Conservation (phyloP, 352 stramenopile genomes). For the Pythium aphanidermatum region DNA sequence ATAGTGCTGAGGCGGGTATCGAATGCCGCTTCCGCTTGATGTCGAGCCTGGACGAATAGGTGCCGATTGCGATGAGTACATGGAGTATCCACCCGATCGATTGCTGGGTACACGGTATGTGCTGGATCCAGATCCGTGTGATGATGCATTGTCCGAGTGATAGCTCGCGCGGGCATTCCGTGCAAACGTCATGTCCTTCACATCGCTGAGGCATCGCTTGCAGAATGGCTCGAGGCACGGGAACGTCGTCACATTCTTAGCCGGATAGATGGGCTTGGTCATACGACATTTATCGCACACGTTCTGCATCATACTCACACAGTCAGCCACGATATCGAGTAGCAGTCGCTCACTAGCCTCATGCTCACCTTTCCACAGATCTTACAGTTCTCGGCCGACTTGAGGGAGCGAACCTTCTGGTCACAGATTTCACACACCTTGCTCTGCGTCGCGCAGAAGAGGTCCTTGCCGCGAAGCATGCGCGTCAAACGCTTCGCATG, state of each 20-base stretch:
- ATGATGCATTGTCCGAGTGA: conserved; percentile 16
- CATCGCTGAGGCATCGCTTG: conserved; percentile 19
- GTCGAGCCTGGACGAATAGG: background rate
- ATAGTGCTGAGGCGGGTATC: conserved; percentile 13
- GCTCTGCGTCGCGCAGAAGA: conserved; percentile 38
- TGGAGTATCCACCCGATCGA: conserved; percentile 1
- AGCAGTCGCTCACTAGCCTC: too few species aligned
- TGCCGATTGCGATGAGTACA: conserved; percentile 3
- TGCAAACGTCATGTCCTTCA: conserved; percentile 11
- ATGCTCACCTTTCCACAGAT: conserved; percentile 54
- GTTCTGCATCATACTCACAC: conserved; percentile 17
- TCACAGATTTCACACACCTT: conserved; percentile 61
- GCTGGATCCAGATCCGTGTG: conserved; percentile 10
- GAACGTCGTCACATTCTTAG: conserved; percentile 38
- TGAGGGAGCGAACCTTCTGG: conserved; percentile 44
- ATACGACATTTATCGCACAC: conserved; percentile 60
- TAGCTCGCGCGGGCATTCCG: conserved; percentile 2
- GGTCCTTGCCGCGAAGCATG: conserved; percentile 41
- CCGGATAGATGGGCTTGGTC: conserved; percentile 50
- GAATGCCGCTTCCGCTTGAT: background rate
- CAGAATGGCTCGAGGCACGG: conserved; percentile 54
- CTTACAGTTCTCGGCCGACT: conserved; percentile 52
- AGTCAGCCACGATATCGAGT: background rate
- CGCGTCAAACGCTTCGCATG: conserved; percentile 54
- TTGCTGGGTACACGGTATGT: conserved; percentile 10